Conservation (phyloP, 1,284 basidiomycete species). For the Trichosporon sp. region DNA sequence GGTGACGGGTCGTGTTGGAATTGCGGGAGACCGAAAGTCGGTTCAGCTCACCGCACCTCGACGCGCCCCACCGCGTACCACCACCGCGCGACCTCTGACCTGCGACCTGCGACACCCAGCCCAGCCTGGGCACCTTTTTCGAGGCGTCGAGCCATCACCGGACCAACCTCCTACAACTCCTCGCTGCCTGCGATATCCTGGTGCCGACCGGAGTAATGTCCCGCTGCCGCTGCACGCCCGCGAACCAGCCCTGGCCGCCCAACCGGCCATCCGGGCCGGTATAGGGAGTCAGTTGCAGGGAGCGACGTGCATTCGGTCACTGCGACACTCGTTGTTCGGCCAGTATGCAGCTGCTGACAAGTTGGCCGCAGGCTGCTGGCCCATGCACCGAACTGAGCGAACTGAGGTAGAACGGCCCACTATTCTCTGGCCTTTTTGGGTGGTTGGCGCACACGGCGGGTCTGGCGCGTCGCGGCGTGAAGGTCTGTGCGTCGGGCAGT, state of each 20-base stretch:
- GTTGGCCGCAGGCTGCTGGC: not conserved
- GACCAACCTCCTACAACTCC: too few relatives aligned
- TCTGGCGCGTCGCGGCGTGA: not conserved
- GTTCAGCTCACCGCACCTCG: not conserved
- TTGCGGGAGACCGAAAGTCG: constrained; percentile 18
- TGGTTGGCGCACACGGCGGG: not conserved
- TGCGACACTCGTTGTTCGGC: not conserved
- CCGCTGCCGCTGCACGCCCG: constrained; percentile 7
- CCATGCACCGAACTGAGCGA: not conserved
- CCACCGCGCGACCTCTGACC: too few relatives aligned
- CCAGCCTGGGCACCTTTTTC: too few relatives aligned
- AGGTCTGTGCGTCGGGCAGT: not conserved
- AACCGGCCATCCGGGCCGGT: not conserved
- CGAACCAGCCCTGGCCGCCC: not conserved
- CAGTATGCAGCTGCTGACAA: too few relatives aligned
- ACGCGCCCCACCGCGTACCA: too few relatives aligned
- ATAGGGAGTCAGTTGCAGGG: too few relatives aligned
- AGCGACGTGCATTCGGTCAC: too few relatives aligned
- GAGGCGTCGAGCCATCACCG: too few relatives aligned
- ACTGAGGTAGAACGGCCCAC: not conserved
- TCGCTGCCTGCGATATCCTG: not conserved
- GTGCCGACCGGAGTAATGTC: not conserved
- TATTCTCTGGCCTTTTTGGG: not conserved
- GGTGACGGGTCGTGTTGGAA: constrained; percentile 17
- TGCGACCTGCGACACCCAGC: too few relatives aligned